Evolutionary conservation across 2,329 filamentous ascomycete species (phyloP).

Genomic region (Pyrenochaeta sp.): DNA sequence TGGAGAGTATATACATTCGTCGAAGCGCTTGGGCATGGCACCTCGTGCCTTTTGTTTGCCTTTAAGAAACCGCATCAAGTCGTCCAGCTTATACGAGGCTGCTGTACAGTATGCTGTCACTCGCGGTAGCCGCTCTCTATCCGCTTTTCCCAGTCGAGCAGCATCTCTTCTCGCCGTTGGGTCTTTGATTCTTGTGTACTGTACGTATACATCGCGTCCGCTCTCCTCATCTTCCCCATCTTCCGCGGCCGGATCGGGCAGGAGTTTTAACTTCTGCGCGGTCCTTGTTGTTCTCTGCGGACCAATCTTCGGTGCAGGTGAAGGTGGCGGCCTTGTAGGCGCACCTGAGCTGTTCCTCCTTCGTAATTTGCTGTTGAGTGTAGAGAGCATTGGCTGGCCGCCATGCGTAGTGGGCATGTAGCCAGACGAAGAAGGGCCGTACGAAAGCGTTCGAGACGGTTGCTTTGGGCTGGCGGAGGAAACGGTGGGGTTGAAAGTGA

Average conservation of each 20-base stretch:
- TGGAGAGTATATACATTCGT: conserved; percentile 96
- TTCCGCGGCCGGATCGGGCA: conserved; percentile 87
- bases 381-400: conserved; percentile 65
- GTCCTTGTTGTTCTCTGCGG: conserved; percentile 95
- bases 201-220: conserved; percentile 93
- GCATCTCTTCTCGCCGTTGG: conserved; percentile 92
- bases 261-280: conserved; percentile 95
- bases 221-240: conserved; percentile 85
- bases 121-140: conserved; percentile 83
- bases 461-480: conserved; percentile 54
- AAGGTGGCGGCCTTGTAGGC: conserved; percentile 55
- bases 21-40: conserved; percentile 88
- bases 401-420: conserved; percentile 48
- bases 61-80: conserved; percentile 89
- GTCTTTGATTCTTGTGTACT: conserved; percentile 97
- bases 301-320: conserved; percentile 76
- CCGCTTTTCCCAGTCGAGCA: conserved; percentile 89
- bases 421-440: conserved; percentile 37
- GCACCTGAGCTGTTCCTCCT: conserved; percentile 84
- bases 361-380: conserved; percentile 86
- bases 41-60: conserved; percentile 79
- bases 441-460: conserved; percentile 44
- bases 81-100: conserved; percentile 88
- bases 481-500: conserved; percentile 77
- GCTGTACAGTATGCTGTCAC: conserved; percentile 98